phyloP scores from a whole-genome alignment of 805 yeast genomes.

The Starmera pachycereana region DNA sequence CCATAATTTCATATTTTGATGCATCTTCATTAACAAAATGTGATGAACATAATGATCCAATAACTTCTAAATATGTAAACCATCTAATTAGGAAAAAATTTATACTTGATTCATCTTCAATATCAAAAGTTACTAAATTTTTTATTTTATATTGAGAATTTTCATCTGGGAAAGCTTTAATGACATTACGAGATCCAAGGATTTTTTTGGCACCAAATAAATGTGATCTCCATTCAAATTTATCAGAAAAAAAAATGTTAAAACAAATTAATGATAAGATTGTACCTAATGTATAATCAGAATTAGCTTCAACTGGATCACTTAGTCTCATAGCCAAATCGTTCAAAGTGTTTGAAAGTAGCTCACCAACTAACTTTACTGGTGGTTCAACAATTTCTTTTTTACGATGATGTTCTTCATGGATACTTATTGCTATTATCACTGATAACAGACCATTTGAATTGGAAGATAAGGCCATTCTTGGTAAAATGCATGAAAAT shows the following conservation, averaged over 20 bases:
- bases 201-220: constrained; percentile 59
- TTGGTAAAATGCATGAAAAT: constrained; percentile 52
- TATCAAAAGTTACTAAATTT: constrained; percentile 7
- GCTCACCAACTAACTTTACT: constrained; percentile 33
- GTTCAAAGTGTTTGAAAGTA: constrained; percentile 47
- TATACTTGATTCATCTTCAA: constrained; percentile 11
- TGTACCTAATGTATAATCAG: constrained; percentile 59
- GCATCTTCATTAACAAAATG: constrained; percentile 12
- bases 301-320: constrained; percentile 41
- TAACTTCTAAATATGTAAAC: constrained; percentile 59
- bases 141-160: constrained; percentile 2
- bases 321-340: constrained; percentile 42
- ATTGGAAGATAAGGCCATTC: constrained; percentile 51
- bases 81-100: constrained; percentile 52
- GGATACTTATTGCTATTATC: constrained; percentile 39
- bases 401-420: constrained; percentile 23
- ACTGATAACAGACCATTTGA: constrained; percentile 46
- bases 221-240: constrained; percentile 50
- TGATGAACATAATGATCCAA: constrained; percentile 53
- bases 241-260: constrained; percentile 37
- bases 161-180: constrained; percentile 21
- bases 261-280: constrained; percentile 49
- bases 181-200: constrained; percentile 38
- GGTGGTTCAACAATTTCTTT: constrained; percentile 12
- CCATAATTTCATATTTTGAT: constrained; percentile 18